phyloP scores from a whole-genome alignment of 2,329 filamentous ascomycete species.

The Phyllosticta citriasiana region DNA sequence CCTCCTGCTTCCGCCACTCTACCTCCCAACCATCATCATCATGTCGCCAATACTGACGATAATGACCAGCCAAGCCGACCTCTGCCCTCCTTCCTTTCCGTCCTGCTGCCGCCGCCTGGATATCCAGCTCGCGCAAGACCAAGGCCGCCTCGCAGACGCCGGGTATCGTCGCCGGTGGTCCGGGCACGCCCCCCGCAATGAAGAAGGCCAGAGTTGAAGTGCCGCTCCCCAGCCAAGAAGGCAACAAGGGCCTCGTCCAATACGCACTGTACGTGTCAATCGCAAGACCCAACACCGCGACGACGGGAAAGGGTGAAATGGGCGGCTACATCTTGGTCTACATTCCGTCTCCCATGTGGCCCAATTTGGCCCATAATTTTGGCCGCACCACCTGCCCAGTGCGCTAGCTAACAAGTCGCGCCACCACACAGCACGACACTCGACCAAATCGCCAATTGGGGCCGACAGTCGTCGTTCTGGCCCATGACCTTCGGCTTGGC shows the following conservation, averaged over 20 bases:
- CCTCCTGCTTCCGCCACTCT: neutral
- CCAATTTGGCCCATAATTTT: too few relatives aligned
- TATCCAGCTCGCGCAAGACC: slow-evolving; percentile 57
- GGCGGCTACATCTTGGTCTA: neutral
- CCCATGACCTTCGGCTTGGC: slow-evolving; percentile 85
- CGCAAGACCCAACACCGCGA: neutral
- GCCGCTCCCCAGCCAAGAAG: slow-evolving; percentile 65
- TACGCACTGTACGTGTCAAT: slow-evolving; percentile 64
- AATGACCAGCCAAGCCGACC: slow-evolving; percentile 51
- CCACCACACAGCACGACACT: slow-evolving; percentile 54
- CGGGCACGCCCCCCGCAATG: slow-evolving; percentile 41
- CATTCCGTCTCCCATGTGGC: neutral
- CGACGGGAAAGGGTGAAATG: neutral
- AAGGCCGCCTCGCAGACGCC: slow-evolving; percentile 46
- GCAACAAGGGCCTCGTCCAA: slow-evolving; percentile 70
- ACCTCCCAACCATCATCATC: neutral
- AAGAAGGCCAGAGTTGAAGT: slow-evolving; percentile 58
- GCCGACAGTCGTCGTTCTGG: slow-evolving; percentile 79
- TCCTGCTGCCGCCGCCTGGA: slow-evolving; percentile 48
- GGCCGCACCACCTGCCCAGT: neutral
- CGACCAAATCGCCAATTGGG: slow-evolving; percentile 79
- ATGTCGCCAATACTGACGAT: neutral
- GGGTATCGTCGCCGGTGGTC: slow-evolving; percentile 44
- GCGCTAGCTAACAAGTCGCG: neutral
- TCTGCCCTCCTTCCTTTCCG: slow-evolving; percentile 54